Base-by-base conservation (phyloP, 2,329 filamentous ascomycete species). In the Neospermospora avenae region DNA sequence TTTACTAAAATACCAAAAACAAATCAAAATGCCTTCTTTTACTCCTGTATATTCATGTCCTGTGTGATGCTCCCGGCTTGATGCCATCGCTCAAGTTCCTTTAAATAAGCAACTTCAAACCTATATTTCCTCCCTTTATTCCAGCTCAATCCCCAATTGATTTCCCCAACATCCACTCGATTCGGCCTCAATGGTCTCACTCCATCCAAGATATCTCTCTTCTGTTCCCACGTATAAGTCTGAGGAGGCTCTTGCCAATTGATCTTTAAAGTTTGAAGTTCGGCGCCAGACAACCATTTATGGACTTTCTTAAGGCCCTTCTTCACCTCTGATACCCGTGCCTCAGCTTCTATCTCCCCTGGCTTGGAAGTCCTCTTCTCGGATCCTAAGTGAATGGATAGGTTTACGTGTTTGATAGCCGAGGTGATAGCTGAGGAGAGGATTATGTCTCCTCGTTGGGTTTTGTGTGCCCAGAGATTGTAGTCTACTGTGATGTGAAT, bases 291-390 rank as follows among this genome's bases (percentile, higher is more conserved):
- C 37, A 69, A 53, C 69, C 69, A 69, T 39, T 69, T 69, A 28
- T 65, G 53, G 16, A 64, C 34, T 46, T 70, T 70, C 58, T 63
- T 67, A 10, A 70, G 62, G 6, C 65, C 68, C 37, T 69, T 70
- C 52, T 63, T 62, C 0, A 70, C 64, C 41, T 67, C 64, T 1
- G 55, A 37, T 10, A 69, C 46, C 24, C 67, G 37, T 4, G 67
- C 63, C 24, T 60, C 61, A 6, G 62, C 63, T 45, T 77, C 75
- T 10, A 70, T 65, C 2, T 68, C 68, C 20, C 65, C 58, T 1
- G 70, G 74, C 65, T 71, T 72, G 49, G 66, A 72, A 58, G 71
- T 71, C 45, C 73, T 72, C 54, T 74, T 69, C 54, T 71, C 69
- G 37, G 57, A 59, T 10, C 68, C 69, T 2, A 70, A 60, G 13